Evolutionary conservation across 129 eudicot genomes (phyloP), one percentile per base, ranked within the genome.

Genomic region (sunflower (Helianthus annuus)): DNA sequence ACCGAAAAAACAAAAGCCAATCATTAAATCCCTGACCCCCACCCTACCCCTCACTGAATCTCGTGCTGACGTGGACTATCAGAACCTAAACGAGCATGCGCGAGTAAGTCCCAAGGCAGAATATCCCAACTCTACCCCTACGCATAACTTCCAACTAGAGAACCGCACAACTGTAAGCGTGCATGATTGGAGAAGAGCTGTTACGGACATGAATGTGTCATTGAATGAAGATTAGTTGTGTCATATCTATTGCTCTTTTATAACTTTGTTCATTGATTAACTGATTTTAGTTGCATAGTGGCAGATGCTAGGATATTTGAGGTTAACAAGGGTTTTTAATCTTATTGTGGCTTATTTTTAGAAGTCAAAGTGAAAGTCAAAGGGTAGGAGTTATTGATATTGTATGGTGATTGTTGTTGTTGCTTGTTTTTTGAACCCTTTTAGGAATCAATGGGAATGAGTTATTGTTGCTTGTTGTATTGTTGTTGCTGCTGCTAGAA

Each of bases 131-230:
- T 48, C 64, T 13, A 52, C 68, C 53, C 66, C 83, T 24, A 65
- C 89, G 8, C 66, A 70, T 40, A 44, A 79, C 11, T 70, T 67
- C 62, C 82, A 67, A 17, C 51, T 81, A 9, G 80, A 77, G 27
- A 85, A 67, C 61, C 69, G 83, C 86, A 78, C 80, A 52, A 10
- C 42, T 52, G 62, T 78, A 74, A 19, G 51, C 56, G 76, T 68
- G 59, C 85, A 80, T 51, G 91, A 85, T 36, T 75, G 80, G 68
- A 78, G 88, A 53, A 82, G 72, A 69, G 54, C 83, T 12, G 71
- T 80, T 16, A 77, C 96, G 0, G 97, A 91, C 74, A 91, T 91
- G 80, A 91, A 91, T 63, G 90, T 83, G 72, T 71, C 95, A 5
- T 82, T 88, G 82, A 70, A 36, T 6, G 77, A 70, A 70, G 81